phyloP scores from a whole-genome alignment of 371 early-diverging fungal genomes.

The Zancudomyces culisetae region DNA sequence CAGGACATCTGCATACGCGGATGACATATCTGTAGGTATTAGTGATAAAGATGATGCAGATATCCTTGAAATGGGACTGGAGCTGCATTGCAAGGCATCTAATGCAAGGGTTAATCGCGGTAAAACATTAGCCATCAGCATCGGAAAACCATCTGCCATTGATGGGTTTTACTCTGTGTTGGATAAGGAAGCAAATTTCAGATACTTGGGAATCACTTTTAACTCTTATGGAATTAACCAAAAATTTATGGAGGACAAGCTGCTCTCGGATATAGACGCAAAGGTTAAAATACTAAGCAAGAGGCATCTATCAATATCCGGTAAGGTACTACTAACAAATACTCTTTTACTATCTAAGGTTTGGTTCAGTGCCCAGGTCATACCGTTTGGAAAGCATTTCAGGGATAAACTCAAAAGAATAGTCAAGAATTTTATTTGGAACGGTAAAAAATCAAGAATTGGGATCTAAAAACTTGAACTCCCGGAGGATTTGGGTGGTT shows the following conservation, averaged over 20 bases:
- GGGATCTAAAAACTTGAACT: not conserved
- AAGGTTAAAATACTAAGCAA: not conserved
- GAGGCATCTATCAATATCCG: not conserved
- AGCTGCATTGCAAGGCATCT: not conserved
- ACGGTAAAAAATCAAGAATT: not conserved
- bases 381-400: not conserved
- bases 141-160: not conserved
- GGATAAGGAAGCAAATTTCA: not conserved
- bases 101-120: not conserved
- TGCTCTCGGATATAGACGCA: not conserved
- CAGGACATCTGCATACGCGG: constrained; percentile 3
- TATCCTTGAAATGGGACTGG: not conserved
- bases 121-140: not conserved
- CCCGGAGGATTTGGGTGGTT: not conserved
- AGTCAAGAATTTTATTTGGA: not conserved
- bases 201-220: constrained; percentile 1
- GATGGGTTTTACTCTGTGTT: not conserved
- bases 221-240: not conserved
- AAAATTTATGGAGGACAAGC: not conserved
- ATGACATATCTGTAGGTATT: constrained; percentile 3
- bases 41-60: not conserved
- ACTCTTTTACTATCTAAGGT: constrained; percentile 2
- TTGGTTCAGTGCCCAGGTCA: not conserved
- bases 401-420: not conserved
- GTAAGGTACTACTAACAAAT: not conserved